Conservation (phyloP, 2,329 filamentous ascomycete species). For the Pleoardoris graminearum region DNA sequence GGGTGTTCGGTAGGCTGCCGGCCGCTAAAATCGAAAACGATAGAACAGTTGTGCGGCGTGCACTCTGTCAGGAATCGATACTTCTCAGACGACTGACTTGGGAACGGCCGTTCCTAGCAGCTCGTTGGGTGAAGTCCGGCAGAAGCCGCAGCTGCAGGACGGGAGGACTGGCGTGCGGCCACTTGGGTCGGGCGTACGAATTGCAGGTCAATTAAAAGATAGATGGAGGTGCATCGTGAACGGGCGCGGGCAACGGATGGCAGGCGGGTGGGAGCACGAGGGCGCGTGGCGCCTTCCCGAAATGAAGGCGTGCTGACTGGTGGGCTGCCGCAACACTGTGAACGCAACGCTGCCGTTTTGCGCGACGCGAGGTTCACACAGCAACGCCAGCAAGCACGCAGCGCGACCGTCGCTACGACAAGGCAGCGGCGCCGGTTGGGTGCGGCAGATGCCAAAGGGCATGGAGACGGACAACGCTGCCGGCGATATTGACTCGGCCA, state of each 20-base stretch:
- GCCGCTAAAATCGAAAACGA: constrained; percentile 10
- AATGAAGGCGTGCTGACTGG: too few relatives aligned
- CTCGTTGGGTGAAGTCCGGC: constrained; percentile 16
- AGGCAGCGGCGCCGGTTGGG: neutral
- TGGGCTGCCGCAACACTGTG: too few relatives aligned
- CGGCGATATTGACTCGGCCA: constrained; percentile 8
- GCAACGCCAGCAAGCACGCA: neutral
- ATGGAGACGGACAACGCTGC: neutral
- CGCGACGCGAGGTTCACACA: neutral
- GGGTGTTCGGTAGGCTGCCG: neutral
- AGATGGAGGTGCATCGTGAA: constrained; percentile 1
- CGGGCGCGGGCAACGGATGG: constrained; percentile 2
- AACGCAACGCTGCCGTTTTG: neutral
- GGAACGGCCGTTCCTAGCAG: constrained; percentile 7
- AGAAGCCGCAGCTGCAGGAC: constrained; percentile 13
- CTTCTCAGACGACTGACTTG: neutral
- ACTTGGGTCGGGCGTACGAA: constrained; percentile 6
- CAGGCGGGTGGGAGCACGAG: constrained; percentile 21
- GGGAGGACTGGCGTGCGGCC: constrained; percentile 2
- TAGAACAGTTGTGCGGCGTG: constrained; percentile 1
- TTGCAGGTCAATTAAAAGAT: constrained; percentile 13
- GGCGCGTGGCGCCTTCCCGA: constrained; percentile 22
- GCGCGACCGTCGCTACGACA: too few relatives aligned
- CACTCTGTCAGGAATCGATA: constrained; percentile 7
- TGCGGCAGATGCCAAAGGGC: neutral